Base-by-base conservation (phyloP, 2,329 filamentous ascomycete species). In the Emydomyces testavorans region DNA sequence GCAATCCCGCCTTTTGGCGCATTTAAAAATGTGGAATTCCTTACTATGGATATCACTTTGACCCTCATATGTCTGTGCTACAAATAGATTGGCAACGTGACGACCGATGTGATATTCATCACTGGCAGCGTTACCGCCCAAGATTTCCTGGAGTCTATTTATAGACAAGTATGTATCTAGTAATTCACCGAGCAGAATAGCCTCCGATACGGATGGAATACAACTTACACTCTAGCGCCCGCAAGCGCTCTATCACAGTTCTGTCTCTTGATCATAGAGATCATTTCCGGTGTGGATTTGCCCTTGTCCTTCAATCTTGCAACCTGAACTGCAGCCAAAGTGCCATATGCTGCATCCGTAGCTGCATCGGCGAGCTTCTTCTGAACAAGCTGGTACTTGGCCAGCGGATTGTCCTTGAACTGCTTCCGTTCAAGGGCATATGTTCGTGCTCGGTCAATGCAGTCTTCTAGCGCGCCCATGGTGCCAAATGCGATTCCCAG, bases 21-120 rank as follows among this genome's bases (percentile, higher is more conserved):
- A n/a, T 8, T 50, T 37, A 45, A 49, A 34, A 47, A n/a, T n/a
- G n/a, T 44, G 39, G 18, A 28, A 78, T 13, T 5, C n/a, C 84
- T 76, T 70, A 90, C 87, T 79, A 66, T 96, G 92, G 63, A 96
- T 96, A 68, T 96, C 92, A 62, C 89, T 95, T 69, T 96, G 92
- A 18, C 92, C 92, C 70, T 98, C 92, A 58, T 98, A 98, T 1
- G 90, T 96, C 71, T 96, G 90, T 47, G 90, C 93, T 46, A 98
- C 92, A 66, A 93, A 98, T 54, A 98, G 67, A 65, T 98, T 98
- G 49, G 90, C 83, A 50, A 95, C 92, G 70, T 96, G 92, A 54
- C 92, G 79, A 13, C 87, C 92, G 60, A 98, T 95, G 53, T 81
- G 80, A 62, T 96, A 98, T 70, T 98, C 92, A 59, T 98, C 92